phyloP scores from a whole-genome alignment of 1,284 basidiomycete genomes.

The Leccinum fuscescens region DNA sequence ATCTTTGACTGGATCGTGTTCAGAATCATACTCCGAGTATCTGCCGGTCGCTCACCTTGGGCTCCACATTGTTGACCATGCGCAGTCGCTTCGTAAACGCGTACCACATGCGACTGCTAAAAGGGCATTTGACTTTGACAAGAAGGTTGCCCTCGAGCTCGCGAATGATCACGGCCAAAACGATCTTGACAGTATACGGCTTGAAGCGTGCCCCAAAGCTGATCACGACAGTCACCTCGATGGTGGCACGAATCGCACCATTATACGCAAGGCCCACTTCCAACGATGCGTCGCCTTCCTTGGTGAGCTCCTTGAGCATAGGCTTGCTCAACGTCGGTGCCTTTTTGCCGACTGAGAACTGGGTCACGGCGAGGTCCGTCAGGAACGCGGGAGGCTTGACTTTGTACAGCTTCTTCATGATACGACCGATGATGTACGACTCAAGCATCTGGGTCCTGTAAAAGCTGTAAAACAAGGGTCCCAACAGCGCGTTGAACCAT shows the following conservation, averaged over 20 bases:
- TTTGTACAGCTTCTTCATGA: conserved; percentile 93
- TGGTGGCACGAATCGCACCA: conserved; percentile 85
- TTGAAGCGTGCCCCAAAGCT: conserved; percentile 56
- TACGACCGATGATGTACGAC: conserved; percentile 78
- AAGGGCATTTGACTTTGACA: conserved; percentile 91
- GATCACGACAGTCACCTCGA: conserved; percentile 79
- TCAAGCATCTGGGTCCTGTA: conserved; percentile 86
- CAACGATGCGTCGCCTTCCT: conserved; percentile 87
- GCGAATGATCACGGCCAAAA: too few relatives aligned
- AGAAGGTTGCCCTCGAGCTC: conserved; percentile 56
- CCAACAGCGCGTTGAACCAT: conserved; percentile 94
- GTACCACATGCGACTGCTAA: conserved; percentile 96
- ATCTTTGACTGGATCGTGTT: conserved; percentile 87
- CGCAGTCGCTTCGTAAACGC: conserved; percentile 92
- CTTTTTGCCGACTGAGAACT: conserved; percentile 85
- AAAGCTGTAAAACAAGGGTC: conserved; percentile 89
- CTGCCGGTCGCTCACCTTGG: conserved; percentile 89
- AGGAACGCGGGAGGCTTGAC: conserved; percentile 88
- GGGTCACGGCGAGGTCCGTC: conserved; percentile 81
- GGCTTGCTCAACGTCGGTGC: conserved; percentile 88
- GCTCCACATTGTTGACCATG: conserved; percentile 88
- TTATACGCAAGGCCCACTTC: conserved; percentile 84
- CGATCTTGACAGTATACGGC: too few relatives aligned
- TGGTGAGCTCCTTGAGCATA: conserved; percentile 75
- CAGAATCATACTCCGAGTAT: conserved; percentile 93